Percentiles rank a stretch among this genome's conserved stretches.
These are phyloP conservation scores for Xylaria sp. DNA, from an alignment of 2,329 filamentous ascomycete species.

Conservation along the genomic window DNA sequence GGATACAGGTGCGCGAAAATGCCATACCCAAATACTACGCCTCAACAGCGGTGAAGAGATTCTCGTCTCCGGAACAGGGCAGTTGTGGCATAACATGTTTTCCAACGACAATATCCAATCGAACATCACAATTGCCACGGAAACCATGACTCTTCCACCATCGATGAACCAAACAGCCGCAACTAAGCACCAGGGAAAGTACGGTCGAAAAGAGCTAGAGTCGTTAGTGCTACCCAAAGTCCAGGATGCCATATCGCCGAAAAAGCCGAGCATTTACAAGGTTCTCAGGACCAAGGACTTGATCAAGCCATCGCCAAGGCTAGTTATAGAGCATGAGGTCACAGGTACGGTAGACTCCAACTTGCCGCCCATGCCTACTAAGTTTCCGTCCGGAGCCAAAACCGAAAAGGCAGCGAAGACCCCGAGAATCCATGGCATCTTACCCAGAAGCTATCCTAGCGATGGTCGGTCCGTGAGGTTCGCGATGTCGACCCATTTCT, in stretches of 20 bases:
- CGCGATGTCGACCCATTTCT: constrained; percentile 17
- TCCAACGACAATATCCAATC: constrained; percentile 3
- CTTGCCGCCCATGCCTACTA: background rate
- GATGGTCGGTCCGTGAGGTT: constrained; percentile 21
- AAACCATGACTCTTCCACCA: background rate
- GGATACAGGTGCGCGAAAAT: constrained; percentile 33
- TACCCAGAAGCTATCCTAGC: background rate
- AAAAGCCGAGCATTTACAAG: constrained; percentile 29
- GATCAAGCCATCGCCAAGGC: constrained; percentile 38
- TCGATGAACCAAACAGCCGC: background rate
- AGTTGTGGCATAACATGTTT: constrained; percentile 43
- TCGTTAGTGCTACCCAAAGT: constrained; percentile 26
- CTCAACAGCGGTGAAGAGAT: constrained; percentile 57
- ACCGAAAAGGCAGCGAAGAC: background rate
- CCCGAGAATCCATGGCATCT: background rate
- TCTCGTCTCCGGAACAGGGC: constrained; percentile 54
- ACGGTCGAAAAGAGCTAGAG: constrained; percentile 11
- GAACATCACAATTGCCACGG: background rate
- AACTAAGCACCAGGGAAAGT: constrained; percentile 17
- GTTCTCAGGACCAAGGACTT: constrained; percentile 33
- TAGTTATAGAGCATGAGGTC: constrained; percentile 31
- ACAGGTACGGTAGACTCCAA: background rate
- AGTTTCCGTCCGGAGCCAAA: background rate
- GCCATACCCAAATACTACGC: constrained; percentile 54
- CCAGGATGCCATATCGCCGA: constrained; percentile 34